A percentile compares a stretch with the other conserved stretches of the same genome.
Conservation (phyloP, 2,329 filamentous ascomycete species). For the Metarhizium robertsii region DNA sequence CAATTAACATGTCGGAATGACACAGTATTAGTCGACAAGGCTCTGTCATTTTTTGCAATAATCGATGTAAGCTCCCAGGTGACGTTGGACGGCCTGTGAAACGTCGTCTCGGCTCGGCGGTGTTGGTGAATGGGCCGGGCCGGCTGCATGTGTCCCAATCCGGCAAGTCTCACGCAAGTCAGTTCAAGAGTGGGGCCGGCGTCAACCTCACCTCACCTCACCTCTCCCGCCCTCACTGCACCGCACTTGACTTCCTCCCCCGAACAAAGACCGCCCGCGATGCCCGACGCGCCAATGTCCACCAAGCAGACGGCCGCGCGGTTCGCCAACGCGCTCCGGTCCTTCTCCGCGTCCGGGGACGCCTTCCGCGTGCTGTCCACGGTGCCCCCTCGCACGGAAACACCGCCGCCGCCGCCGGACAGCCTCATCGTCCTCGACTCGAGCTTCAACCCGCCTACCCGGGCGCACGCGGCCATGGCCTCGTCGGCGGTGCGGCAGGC, state of each 20-base stretch:
- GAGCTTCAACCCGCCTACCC: constrained; percentile 59
- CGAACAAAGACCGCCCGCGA: background rate
- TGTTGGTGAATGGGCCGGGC: no score
- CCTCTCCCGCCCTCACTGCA: no score
- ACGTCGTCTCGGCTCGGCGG: no score
- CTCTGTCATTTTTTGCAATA: no score
- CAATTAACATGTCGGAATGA: no score
- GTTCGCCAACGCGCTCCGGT: constrained; percentile 34
- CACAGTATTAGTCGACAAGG: no score
- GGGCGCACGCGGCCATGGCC: constrained; percentile 50
- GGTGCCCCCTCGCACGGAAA: constrained; percentile 12
- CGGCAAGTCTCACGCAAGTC: no score
- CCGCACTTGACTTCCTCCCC: background rate
- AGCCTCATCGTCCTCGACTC: constrained; percentile 53
- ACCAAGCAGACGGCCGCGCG: constrained; percentile 24
- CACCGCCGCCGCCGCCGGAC: background rate
- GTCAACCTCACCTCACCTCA: no score
- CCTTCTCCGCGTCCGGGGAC: constrained; percentile 33
- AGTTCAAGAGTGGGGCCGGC: no score
- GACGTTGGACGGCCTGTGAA: no score
- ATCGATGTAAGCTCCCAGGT: no score
- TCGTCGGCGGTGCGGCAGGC: constrained; percentile 31
- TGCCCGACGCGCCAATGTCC: background rate
- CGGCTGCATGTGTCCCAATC: no score
- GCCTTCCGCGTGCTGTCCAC: constrained; percentile 37